A percentile compares a stretch with the other conserved stretches of the same genome.
These are phyloP conservation scores for Phascolomyces articulosus DNA, from an alignment of 371 early-diverging fungal genomes.

Conservation along the genomic window DNA sequence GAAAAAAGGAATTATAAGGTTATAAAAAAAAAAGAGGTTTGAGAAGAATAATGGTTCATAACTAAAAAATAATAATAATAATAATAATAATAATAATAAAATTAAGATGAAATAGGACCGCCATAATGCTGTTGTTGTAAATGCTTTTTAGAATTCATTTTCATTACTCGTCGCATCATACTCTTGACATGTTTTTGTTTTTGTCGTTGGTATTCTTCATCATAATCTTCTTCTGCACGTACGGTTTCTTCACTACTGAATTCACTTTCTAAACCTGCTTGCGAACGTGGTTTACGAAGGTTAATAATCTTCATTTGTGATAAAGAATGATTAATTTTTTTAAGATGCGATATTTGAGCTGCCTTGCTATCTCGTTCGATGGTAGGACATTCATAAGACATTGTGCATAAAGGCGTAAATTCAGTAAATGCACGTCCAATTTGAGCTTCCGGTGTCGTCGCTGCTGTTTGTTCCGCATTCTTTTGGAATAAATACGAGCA, in stretches of 20 bases:
- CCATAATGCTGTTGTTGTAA: conserved; percentile 12
- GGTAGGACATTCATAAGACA: conserved; percentile 5
- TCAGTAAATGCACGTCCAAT: conserved; percentile 31
- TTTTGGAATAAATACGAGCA: conserved; percentile 32
- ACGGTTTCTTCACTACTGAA: conserved; percentile 25
- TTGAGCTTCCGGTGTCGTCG: conserved; percentile 17
- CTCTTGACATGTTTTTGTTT: conserved; percentile 32
- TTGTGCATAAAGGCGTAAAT: conserved; percentile 19
- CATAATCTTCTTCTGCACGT: conserved; percentile 12
- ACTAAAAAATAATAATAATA: background rate
- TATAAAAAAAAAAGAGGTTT: background rate
- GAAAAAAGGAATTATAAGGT: no score
- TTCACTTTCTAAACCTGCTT: conserved; percentile 16
- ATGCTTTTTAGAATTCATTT: conserved; percentile 23
- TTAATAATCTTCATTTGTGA: conserved; percentile 38
- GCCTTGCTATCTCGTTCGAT: conserved; percentile 12
- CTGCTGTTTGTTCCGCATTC: no score
- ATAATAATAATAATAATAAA: background rate
- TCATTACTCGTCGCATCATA: conserved; percentile 39
- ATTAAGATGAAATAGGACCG: background rate
- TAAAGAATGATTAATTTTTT: conserved; percentile 41
- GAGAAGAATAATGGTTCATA: no score
- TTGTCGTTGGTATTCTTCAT: conserved; percentile 1
- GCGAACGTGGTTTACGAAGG: conserved; percentile 31
- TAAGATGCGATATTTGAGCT: conserved; percentile 11